Conservation (phyloP, 768 basidiomycete genomes). For the Hysterangium stoloniferum region DNA sequence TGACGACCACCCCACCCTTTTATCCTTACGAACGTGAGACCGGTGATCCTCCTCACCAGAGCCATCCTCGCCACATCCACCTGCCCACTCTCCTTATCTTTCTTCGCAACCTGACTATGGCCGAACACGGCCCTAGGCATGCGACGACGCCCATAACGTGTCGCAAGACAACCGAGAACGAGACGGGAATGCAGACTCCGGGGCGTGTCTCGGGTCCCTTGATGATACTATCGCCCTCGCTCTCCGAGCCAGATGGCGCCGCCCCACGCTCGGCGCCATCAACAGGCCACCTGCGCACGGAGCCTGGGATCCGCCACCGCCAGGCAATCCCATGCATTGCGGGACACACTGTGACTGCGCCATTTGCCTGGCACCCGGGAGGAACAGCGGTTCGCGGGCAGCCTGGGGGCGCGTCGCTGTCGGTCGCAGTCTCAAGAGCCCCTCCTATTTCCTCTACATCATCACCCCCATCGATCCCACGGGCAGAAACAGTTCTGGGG, state of each 20-base stretch:
- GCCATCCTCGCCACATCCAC: conserved; percentile 1
- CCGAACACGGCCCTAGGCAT: neutral
- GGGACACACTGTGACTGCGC: neutral
- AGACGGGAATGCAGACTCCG: conserved; percentile 6
- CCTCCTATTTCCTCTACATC: conserved; percentile 5
- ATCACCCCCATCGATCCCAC: conserved; percentile 2
- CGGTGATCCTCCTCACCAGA: neutral
- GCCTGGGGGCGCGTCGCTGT: neutral
- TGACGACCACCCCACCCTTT: neutral
- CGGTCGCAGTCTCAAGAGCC: neutral
- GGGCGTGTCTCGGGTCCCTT: neutral
- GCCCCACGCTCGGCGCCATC: neutral
- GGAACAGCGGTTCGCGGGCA: neutral
- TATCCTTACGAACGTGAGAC: conserved; percentile 9
- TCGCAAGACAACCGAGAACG: conserved; percentile 5
- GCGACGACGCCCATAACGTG: conserved; percentile 6
- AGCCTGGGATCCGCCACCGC: neutral
- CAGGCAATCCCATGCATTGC: neutral
- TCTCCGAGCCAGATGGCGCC: neutral
- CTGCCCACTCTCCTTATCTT: neutral
- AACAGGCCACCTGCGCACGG: neutral
- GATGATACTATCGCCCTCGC: neutral
- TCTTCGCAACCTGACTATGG: neutral
- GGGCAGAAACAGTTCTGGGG: neutral
- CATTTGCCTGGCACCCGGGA: conserved; percentile 9